Conservation (phyloP, 1,284 basidiomycete genomes). For the Rhizopogon parksii region DNA sequence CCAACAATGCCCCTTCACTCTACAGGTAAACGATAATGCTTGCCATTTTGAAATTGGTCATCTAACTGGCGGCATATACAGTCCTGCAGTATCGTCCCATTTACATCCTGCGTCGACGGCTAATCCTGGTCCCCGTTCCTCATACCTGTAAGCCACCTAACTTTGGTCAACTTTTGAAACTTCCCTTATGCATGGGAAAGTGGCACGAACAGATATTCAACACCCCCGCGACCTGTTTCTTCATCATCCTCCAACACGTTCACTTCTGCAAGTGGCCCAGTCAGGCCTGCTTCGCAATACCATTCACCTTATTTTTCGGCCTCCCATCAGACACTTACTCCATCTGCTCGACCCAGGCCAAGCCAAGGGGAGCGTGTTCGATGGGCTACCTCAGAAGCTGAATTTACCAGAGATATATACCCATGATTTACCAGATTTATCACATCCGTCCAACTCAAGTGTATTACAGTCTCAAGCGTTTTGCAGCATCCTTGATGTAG, state of each 20-base stretch:
- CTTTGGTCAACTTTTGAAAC: neutral
- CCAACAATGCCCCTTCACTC: slow-evolving; percentile 37
- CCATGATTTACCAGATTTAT: slow-evolving; percentile 8
- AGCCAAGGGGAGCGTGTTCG: slow-evolving; percentile 10
- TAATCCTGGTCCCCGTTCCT: slow-evolving; percentile 9
- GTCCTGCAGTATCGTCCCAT: slow-evolving; percentile 44
- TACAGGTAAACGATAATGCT: slow-evolving; percentile 42
- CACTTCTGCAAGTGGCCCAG: slow-evolving; percentile 5
- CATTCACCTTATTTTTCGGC: neutral
- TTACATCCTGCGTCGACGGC: slow-evolving; percentile 14
- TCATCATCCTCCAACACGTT: slow-evolving; percentile 1
- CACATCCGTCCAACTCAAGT: neutral
- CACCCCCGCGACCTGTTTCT: slow-evolving; percentile 11
- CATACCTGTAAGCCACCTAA: slow-evolving; percentile 16
- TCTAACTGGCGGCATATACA: slow-evolving; percentile 17
- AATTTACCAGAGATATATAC: slow-evolving; percentile 19
- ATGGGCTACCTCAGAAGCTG: slow-evolving; percentile 25
- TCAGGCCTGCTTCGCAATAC: slow-evolving; percentile 5
- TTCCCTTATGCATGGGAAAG: neutral
- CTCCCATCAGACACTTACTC: slow-evolving; percentile 1
- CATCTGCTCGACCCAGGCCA: neutral
- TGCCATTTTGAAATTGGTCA: neutral
- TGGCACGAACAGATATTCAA: slow-evolving; percentile 7
- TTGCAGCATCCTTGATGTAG: neutral
- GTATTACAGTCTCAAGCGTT: neutral